These are phyloP conservation scores for Whalleya microplaca DNA, from an alignment of 2,329 filamentous ascomycete genomes.

Conservation along the genomic window DNA sequence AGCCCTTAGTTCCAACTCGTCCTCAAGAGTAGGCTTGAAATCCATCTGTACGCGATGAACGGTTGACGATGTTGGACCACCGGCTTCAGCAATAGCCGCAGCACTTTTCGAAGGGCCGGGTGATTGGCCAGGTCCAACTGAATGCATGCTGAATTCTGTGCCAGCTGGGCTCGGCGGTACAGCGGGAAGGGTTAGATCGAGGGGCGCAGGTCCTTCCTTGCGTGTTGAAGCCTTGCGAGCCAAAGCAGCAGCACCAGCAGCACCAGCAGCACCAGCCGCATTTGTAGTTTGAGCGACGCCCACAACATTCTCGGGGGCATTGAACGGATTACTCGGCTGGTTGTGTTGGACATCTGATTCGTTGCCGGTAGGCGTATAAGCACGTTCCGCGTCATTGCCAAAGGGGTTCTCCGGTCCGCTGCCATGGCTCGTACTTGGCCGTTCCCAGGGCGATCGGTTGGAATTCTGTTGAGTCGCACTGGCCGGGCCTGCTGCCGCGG, in stretches of 20 bases:
- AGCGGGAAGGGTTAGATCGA: constrained; percentile 57
- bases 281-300: constrained; percentile 43
- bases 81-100: constrained; percentile 64
- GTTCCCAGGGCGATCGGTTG: constrained; percentile 48
- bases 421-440: constrained; percentile 48
- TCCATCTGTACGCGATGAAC: constrained; percentile 94
- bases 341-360: constrained; percentile 31
- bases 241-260: constrained; percentile 43
- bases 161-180: constrained; percentile 62
- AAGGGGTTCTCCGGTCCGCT: constrained; percentile 72
- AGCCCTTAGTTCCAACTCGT: constrained; percentile 80
- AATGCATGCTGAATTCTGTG: constrained; percentile 65
- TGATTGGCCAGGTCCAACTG: constrained; percentile 52
- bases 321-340: constrained; percentile 41
- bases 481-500: constrained; percentile 35
- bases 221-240: constrained; percentile 61
- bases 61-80: constrained; percentile 61
- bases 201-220: constrained; percentile 52
- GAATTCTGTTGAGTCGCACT: constrained; percentile 28
- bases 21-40: constrained; percentile 89
- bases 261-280: constrained; percentile 44
- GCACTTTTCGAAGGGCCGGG: constrained; percentile 54
- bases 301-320: constrained; percentile 41
- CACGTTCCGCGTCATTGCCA: constrained; percentile 58
- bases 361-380: constrained; percentile 47